These are phyloP conservation scores for Pascua guehoae DNA, from an alignment of 1,284 basidiomycete genomes.

Conservation along the genomic window DNA sequence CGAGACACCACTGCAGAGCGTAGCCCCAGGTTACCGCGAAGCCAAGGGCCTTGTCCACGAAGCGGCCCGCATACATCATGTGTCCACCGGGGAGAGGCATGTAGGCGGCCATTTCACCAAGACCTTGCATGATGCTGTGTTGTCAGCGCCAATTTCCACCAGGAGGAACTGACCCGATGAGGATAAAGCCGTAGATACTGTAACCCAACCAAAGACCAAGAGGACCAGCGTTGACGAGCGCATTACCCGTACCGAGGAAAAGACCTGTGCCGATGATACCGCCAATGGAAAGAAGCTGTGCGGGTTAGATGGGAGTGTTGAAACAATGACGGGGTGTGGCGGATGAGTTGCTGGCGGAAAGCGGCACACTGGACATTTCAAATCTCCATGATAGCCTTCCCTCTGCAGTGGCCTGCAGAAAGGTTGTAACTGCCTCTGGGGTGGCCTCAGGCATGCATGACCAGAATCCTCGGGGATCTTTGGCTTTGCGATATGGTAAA, in stretches of 20 bases:
- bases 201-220: constrained; percentile 14
- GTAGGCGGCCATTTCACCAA: constrained; percentile 25
- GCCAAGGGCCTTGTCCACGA: constrained; percentile 33
- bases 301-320: too few species aligned
- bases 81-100: constrained; percentile 59
- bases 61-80: constrained; percentile 60
- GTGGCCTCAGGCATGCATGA: too few species aligned
- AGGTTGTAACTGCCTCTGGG: too few species aligned
- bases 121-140: constrained; percentile 18
- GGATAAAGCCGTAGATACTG: not conserved
- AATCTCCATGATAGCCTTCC: too few species aligned
- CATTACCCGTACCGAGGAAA: constrained; percentile 1
- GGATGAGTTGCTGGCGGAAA: too few species aligned
- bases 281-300: constrained; percentile 2
- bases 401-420: too few species aligned
- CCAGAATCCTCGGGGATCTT: too few species aligned
- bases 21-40: constrained; percentile 30
- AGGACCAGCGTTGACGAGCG: constrained; percentile 9
- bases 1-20: not conserved
- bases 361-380: too few species aligned
- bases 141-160: not conserved
- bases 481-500: too few species aligned
- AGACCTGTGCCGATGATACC: constrained; percentile 7
- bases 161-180: not conserved
- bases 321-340: too few species aligned